A percentile compares a stretch with the other conserved stretches of the same genome.
These are phyloP conservation scores for Linderina pennispora DNA, from an alignment of 192 early-diverging fungal genomes.

Conservation along the genomic window DNA sequence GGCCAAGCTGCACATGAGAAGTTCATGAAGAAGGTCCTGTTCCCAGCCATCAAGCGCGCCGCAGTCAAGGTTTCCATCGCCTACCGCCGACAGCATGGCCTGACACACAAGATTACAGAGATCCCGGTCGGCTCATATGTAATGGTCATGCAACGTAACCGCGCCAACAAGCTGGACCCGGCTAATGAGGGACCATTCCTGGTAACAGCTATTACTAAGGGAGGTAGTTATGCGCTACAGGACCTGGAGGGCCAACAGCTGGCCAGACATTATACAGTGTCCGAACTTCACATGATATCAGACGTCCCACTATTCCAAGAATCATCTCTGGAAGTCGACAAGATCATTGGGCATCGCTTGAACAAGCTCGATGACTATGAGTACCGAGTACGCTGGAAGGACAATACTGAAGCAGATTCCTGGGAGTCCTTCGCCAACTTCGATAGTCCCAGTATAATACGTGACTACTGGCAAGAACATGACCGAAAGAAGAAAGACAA, in stretches of 20 bases:
- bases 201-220: slow-evolving; percentile 3
- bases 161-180: neutral
- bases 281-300: slow-evolving; percentile 9
- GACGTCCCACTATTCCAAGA: slow-evolving; percentile 1
- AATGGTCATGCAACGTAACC: slow-evolving; percentile 13
- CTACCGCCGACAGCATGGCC: slow-evolving; percentile 4
- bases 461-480: no score
- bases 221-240: slow-evolving; percentile 11
- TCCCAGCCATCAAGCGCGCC: neutral
- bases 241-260: slow-evolving; percentile 16
- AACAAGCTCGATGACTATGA: neutral
- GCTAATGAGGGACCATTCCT: slow-evolving; percentile 25
- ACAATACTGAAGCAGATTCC: neutral
- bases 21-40: slow-evolving; percentile 5
- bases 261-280: slow-evolving; percentile 6
- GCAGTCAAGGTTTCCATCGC: neutral
- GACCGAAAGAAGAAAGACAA: no score
- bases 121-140: neutral
- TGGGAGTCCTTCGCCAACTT: slow-evolving; percentile 1
- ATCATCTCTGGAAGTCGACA: slow-evolving; percentile 13
- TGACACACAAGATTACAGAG: slow-evolving; percentile 10
- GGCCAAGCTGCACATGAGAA: neutral
- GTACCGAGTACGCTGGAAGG: neutral
- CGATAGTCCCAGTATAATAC: no score
- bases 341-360: slow-evolving; percentile 4